Evolutionary conservation across 2,329 filamentous ascomycete genomes (phyloP).

Genomic region (Colletotrichum acutatum): DNA sequence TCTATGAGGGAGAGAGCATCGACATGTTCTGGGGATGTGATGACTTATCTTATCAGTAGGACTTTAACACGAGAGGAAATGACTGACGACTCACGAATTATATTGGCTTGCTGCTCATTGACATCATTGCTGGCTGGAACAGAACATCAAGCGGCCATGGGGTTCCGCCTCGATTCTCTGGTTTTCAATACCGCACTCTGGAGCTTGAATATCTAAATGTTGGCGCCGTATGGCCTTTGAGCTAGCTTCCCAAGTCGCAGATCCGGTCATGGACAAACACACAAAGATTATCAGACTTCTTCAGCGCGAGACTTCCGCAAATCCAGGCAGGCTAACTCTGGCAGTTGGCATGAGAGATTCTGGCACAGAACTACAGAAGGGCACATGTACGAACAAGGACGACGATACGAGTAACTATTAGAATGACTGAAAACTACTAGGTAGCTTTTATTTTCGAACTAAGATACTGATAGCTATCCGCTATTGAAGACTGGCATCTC

Average conservation of each 20-base stretch:
- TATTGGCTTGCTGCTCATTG: constrained; percentile 20
- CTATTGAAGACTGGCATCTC: background rate
- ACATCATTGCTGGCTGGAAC: background rate
- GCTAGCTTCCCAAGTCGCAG: background rate
- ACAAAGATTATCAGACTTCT: background rate
- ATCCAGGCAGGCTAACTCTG: background rate
- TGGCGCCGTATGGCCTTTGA: background rate
- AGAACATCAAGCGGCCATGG: no score
- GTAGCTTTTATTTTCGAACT: background rate
- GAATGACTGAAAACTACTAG: background rate
- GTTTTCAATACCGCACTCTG: no score
- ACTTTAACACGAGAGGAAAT: constrained; percentile 33
- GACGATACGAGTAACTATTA: background rate
- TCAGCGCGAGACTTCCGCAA: background rate
- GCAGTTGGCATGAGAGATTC: background rate
- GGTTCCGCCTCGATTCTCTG: no score
- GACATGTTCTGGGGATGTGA: constrained; percentile 19
- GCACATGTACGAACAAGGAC: background rate
- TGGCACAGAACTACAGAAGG: background rate
- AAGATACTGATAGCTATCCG: background rate
- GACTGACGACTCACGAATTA: constrained; percentile 35
- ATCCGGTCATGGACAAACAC: background rate
- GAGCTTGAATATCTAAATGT: background rate
- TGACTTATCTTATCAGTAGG: constrained; percentile 37
- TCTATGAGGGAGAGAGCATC: constrained; percentile 18